Conservation (phyloP, 495 filamentous ascomycete species). For the Penicillium longicatenatum region DNA sequence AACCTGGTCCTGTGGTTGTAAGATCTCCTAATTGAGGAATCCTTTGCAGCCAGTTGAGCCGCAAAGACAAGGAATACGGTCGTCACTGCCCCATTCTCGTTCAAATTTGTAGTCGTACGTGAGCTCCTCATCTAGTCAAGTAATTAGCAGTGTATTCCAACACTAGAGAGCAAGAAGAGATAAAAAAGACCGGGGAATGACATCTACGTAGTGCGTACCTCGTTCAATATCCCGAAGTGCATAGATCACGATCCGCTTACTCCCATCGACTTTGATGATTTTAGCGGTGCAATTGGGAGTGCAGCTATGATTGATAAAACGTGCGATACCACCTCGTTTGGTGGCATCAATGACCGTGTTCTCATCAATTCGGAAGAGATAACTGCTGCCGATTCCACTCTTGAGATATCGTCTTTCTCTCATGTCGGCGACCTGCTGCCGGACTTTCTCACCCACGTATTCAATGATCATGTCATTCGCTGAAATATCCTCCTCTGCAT, state of each 20-base stretch:
- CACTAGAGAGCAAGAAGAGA: background rate
- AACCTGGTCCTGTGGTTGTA: constrained; percentile 20
- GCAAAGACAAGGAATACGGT: constrained; percentile 96
- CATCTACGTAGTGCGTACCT: constrained; percentile 62
- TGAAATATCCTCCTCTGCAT: constrained; percentile 94
- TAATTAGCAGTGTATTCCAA: constrained; percentile 44
- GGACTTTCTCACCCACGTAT: constrained; percentile 96
- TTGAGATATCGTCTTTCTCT: constrained; percentile 89
- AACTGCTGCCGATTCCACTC: constrained; percentile 95
- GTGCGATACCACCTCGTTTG: constrained; percentile 95
- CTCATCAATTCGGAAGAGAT: constrained; percentile 97
- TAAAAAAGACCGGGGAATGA: background rate
- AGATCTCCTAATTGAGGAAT: constrained; percentile 77
- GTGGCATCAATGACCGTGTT: constrained; percentile 97
- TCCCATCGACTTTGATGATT: constrained; percentile 99
- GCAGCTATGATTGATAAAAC: constrained; percentile 99
- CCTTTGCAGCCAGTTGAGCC: constrained; percentile 96
- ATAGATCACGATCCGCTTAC: constrained; percentile 98
- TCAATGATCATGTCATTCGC: constrained; percentile 99
- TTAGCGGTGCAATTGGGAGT: constrained; percentile 98
- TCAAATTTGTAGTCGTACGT: constrained; percentile 99
- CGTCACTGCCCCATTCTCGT: constrained; percentile 89
- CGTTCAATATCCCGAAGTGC: constrained; percentile 90
- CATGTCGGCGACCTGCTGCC: constrained; percentile 94
- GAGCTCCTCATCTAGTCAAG: constrained; percentile 83